These are phyloP conservation scores for Rubus idaeus DNA, from an alignment of 306 rosid genomes.

Conservation along the genomic window DNA sequence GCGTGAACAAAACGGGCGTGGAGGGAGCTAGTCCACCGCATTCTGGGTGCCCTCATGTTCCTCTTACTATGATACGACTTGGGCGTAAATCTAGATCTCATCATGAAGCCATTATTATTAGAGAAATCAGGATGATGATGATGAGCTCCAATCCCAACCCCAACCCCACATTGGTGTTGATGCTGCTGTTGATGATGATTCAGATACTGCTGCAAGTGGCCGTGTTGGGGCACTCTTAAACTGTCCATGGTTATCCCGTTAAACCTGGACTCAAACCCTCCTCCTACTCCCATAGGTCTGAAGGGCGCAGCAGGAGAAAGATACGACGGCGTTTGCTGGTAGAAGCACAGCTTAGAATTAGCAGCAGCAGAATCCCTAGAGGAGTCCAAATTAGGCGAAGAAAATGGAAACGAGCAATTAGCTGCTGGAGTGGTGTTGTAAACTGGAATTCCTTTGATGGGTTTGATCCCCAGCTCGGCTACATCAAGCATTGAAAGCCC, in stretches of 20 bases:
- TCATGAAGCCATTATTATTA: conserved; percentile 31
- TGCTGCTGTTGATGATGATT: conserved; percentile 17
- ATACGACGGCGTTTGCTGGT: conserved; percentile 27
- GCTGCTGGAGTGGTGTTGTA: conserved; percentile 28
- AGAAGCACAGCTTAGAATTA: conserved; percentile 25
- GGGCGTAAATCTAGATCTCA: conserved; percentile 53
- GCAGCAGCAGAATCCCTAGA: conserved; percentile 12
- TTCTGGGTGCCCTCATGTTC: conserved; percentile 88
- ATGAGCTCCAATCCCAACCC: conserved; percentile 21
- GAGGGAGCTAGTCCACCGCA: conserved; percentile 95
- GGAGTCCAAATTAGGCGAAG: conserved; percentile 5
- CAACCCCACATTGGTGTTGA: conserved; percentile 19
- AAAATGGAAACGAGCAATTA: conserved; percentile 25
- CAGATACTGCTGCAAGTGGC: conserved; percentile 21
- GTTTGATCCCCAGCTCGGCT: conserved; percentile 30
- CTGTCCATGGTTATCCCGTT: conserved; percentile 52
- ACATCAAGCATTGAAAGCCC: conserved; percentile 32
- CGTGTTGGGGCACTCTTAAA: conserved; percentile 27
- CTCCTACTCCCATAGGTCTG: conserved; percentile 1
- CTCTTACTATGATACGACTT: conserved; percentile 48
- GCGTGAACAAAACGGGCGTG: conserved; percentile 90
- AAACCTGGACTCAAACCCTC: conserved; percentile 40
- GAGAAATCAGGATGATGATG: conserved; percentile 1
- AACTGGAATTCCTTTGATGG: conserved; percentile 70
- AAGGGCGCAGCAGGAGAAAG: conserved; percentile 17